Conservation (phyloP, 2,329 filamentous ascomycete species). For the Lachnum nothofagi region DNA sequence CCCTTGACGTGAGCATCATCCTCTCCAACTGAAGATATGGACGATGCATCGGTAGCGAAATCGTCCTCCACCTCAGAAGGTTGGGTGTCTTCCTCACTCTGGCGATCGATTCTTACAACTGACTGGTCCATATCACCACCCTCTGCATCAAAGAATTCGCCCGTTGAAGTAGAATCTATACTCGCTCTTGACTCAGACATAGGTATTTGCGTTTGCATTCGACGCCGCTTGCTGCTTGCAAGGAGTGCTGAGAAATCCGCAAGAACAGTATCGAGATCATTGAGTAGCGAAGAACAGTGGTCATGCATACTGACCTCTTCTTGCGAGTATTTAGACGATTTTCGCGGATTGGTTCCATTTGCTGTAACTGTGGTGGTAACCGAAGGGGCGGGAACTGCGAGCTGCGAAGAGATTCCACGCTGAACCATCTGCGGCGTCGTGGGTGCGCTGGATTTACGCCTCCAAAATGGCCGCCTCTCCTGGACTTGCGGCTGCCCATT, state of each 20-base stretch:
- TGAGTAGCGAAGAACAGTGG: slow-evolving; percentile 75
- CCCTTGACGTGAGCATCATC: slow-evolving; percentile 44
- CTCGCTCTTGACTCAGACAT: slow-evolving; percentile 52
- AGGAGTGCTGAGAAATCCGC: slow-evolving; percentile 75
- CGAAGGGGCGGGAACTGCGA: slow-evolving; percentile 26
- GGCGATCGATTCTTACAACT: slow-evolving; percentile 68
- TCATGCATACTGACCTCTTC: slow-evolving; percentile 69
- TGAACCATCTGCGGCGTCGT: slow-evolving; percentile 24
- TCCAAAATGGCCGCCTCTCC: slow-evolving; percentile 82
- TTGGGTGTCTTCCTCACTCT: slow-evolving; percentile 62
- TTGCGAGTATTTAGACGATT: slow-evolving; percentile 30
- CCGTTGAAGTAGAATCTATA: slow-evolving; percentile 72
- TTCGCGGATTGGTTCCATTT: slow-evolving; percentile 19
- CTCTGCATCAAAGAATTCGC: slow-evolving; percentile 94
- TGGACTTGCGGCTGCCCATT: slow-evolving; percentile 30
- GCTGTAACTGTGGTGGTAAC: slow-evolving; percentile 23
- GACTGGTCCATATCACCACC: slow-evolving; percentile 55
- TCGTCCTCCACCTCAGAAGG: slow-evolving; percentile 52
- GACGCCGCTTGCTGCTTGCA: slow-evolving; percentile 71
- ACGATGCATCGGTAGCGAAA: slow-evolving; percentile 46
- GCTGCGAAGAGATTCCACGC: slow-evolving; percentile 26
- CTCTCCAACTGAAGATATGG: slow-evolving; percentile 54
- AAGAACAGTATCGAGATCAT: slow-evolving; percentile 78
- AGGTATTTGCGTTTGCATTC: slow-evolving; percentile 55
- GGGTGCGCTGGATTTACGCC: slow-evolving; percentile 63